phyloP scores from a whole-genome alignment of 108 stramenopile genomes.

The Cyclostephanos tholiformis region DNA sequence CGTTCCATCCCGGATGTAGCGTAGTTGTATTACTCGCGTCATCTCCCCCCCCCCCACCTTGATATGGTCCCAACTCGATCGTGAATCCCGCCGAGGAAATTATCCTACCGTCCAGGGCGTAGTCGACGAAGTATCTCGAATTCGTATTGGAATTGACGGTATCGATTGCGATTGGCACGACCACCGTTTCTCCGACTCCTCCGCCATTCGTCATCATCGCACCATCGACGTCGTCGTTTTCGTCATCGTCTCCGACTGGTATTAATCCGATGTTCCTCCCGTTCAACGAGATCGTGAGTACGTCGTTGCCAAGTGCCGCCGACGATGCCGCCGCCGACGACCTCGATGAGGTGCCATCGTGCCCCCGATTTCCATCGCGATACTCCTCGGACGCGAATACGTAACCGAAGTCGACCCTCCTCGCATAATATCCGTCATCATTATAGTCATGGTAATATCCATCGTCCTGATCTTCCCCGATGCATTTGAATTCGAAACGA shows the following conservation, averaged over 20 bases:
- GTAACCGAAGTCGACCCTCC: not conserved
- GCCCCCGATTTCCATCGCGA: not conserved
- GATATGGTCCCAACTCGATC: not conserved
- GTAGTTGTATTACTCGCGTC: not conserved
- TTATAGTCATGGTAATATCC: too few species aligned
- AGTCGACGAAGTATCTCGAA: not conserved
- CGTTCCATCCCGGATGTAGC: slow-evolving; percentile 5
- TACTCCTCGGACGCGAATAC: not conserved
- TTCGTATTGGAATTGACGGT: not conserved
- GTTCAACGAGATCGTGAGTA: not conserved
- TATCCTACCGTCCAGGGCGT: not conserved
- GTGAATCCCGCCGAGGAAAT: not conserved
- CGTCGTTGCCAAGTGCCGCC: not conserved
- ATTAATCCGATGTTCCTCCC: not conserved
- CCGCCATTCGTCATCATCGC: too few species aligned
- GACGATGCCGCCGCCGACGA: too few species aligned
- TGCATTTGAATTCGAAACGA: not conserved
- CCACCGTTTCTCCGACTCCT: too few species aligned
- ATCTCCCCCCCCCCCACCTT: too few species aligned
- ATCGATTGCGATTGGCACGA: not conserved
- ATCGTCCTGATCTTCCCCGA: not conserved
- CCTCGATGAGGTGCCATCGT: too few species aligned
- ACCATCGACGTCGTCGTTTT: too few species aligned
- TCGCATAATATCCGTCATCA: too few species aligned
- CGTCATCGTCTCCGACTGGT: not conserved